Evolutionary conservation across 345 rosid species (phyloP).

Genomic region (Boechera stricta): DNA sequence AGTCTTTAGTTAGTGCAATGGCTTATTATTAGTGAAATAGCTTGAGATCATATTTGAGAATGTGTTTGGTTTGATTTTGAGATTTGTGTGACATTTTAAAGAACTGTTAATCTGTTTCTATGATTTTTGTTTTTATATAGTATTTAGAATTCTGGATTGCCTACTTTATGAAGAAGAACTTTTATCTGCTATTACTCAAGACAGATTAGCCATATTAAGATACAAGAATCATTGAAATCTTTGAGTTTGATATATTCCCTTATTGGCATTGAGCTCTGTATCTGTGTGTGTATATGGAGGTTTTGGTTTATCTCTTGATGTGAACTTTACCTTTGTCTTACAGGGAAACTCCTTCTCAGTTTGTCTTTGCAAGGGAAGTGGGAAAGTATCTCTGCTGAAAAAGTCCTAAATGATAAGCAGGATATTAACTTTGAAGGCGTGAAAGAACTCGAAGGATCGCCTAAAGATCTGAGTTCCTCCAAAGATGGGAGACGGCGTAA

Average conservation of each 20-base stretch:
- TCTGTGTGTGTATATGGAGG: constrained; percentile 5
- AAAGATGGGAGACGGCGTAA: constrained; percentile 54
- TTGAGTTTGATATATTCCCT: constrained; percentile 5
- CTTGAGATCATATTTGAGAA: neutral
- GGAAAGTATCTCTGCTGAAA: constrained; percentile 43
- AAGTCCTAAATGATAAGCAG: constrained; percentile 42
- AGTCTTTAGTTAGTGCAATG: neutral
- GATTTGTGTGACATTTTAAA: neutral
- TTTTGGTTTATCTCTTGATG: neutral
- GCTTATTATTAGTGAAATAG: constrained; percentile 8
- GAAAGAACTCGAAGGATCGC: constrained; percentile 47
- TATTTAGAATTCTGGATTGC: neutral
- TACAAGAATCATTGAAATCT: constrained; percentile 17
- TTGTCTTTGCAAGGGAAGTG: constrained; percentile 62
- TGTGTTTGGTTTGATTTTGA: neutral
- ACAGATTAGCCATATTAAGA: neutral
- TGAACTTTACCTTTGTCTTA: constrained; percentile 12
- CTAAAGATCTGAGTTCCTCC: constrained; percentile 38
- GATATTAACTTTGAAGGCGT: constrained; percentile 40
- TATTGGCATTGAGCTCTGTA: constrained; percentile 11
- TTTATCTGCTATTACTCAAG: neutral
- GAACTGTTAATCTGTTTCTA: neutral
- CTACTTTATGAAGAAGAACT: neutral
- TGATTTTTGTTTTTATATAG: neutral
- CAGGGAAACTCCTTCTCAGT: constrained; percentile 78